Evolutionary conservation across 352 stramenopile species (phyloP), one percentile per base, ranked within the genome.

Genomic region (Pythium plurisporium): DNA sequence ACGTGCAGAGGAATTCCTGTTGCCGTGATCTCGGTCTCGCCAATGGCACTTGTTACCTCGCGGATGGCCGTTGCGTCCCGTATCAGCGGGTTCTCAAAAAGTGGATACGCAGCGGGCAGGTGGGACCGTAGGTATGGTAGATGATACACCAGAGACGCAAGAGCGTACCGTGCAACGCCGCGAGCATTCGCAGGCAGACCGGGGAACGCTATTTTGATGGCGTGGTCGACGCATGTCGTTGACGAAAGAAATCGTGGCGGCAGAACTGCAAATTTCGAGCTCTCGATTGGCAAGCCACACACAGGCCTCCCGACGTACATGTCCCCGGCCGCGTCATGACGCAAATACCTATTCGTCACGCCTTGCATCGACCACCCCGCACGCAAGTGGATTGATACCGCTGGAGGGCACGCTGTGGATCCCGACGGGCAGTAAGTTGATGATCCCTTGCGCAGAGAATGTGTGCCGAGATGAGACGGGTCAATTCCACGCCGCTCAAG

Each of bases 361-460:
- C 61, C 60, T 14, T 29, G 50, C 7, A 72, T 55, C 0, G 27
- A 53, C 64, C 56, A 67, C 15, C 56, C 61, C 15, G 53, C 65
- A 26, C 56, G 45, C 10, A 70, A 53, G 27, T 65, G 62, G 15
- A 67, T 48, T 4, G 61, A 46, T 27, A 57, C 53, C 17, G 65
- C 46, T 2, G 56, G 65, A 0, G 51, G 62, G 33, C 58, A 65
- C 30, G 58, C 57, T 12, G 58, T 74, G 1, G 57, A 66, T 4
- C 56, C 56, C 1, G 61, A 70, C 11, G 49, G 15, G 49, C 38
- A 52, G 25, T 59, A 69, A 0, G 61, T 68, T 38, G 57, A 37
- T 11, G 66, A 44, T 1, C 66, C 67, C 58, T 74, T 70, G 3
- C 62, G 46, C 25, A 67, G 50, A 5, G 50, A 73, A 40, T 76